Evolutionary conservation across 352 stramenopile species (phyloP), one percentile per base, ranked within the genome.

Genomic region (Elongisporangium undulatum): DNA sequence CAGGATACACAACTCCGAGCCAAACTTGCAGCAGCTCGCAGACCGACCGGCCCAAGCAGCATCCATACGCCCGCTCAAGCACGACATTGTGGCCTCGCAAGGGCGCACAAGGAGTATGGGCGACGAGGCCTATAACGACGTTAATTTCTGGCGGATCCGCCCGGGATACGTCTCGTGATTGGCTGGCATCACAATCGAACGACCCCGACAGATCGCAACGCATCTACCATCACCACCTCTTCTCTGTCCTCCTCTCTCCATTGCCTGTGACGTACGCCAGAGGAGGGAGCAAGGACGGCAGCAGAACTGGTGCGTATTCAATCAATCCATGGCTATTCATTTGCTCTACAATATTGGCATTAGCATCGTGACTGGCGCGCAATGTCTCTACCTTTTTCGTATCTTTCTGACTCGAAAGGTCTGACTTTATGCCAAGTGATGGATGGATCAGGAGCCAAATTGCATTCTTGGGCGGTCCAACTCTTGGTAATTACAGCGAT

Each of bases 91-190:
- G 49, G 78, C 72, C 2, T 81, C 68, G 0, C 73, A 80, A 51
- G 74, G 74, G 6, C 72, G 71, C 13, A 74, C 79, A 48, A 73
- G 79, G 23, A 85, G 66, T 51, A 69, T 91, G 64, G 71, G 67
- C 10, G 85, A 95, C 56, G 85, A 95, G 57, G 84, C 83, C 20
- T 95, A 88, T 71, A 95, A 95, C 62, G 85, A 95, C 58, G 66
- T 91, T 24, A 95, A 95, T 62, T 95, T 91, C 49, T 95, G 85
- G 85, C 69, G 79, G 49, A 87, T 95, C 51, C 66, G 79, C 21
- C 85, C 85, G 19, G 75, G 76, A 20, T 59, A 56, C 4, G 63
- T 84, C 51, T 75, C 60, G 24, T 24, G 48, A 50, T 21, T 55
- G 16, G n/a, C 24, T 19, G 20, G 4, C 9, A 50, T 13, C 26